Percentiles rank a stretch among this genome's conserved stretches.
Evolutionary conservation across 148 eudicot species (phyloP).

Genomic region (Selenicereus undatus): DNA sequence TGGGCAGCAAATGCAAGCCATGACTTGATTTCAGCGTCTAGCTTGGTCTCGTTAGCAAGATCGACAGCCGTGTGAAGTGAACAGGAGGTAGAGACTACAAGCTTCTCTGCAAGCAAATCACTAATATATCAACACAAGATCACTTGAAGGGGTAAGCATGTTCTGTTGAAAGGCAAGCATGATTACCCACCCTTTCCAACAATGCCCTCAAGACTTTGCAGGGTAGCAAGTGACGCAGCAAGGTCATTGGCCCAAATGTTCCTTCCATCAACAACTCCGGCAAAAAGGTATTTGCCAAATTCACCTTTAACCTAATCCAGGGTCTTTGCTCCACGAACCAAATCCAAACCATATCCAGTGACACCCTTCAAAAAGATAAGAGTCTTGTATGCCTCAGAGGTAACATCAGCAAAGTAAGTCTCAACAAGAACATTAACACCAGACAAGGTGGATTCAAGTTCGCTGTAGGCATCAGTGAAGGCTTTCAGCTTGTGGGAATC

Average conservation of each 20-base stretch:
- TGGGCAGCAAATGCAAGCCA: constrained; percentile 99
- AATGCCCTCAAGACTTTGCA: constrained; percentile 59
- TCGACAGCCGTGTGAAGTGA: constrained; percentile 98
- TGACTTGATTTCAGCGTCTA: constrained; percentile 82
- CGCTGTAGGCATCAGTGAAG: constrained; percentile 74
- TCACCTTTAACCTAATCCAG: constrained; percentile 68
- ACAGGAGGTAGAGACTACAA: constrained; percentile 94
- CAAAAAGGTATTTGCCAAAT: constrained; percentile 87
- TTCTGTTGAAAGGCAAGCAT: neutral
- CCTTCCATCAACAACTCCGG: constrained; percentile 95
- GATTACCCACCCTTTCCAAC: constrained; percentile 68
- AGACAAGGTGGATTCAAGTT: constrained; percentile 63
- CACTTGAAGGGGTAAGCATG: neutral
- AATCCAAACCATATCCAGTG: constrained; percentile 74
- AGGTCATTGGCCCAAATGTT: constrained; percentile 97
- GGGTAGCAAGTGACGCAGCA: constrained; percentile 54
- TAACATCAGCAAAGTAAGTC: constrained; percentile 88
- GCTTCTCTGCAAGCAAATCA: constrained; percentile 59
- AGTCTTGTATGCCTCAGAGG: constrained; percentile 73
- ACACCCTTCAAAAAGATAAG: constrained; percentile 70
- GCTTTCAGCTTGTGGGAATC: constrained; percentile 75
- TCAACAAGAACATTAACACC: constrained; percentile 68
- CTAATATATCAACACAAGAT: constrained; percentile 5
- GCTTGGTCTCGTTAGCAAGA: constrained; percentile 81
- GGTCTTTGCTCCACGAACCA: constrained; percentile 80